Evolutionary conservation across 345 rosid species (phyloP).

Genomic region (Ceriops decandra): DNA sequence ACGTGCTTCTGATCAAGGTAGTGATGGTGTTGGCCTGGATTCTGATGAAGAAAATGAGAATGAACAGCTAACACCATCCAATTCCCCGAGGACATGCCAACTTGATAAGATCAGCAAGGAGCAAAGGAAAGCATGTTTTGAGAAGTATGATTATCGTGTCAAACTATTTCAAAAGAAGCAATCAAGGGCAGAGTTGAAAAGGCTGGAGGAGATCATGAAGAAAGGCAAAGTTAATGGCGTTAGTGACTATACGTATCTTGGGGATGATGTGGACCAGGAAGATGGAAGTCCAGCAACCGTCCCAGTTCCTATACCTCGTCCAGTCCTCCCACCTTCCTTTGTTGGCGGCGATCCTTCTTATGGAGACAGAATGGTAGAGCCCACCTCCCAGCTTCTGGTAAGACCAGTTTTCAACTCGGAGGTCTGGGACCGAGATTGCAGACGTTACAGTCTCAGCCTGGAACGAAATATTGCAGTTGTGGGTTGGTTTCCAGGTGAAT

Average conservation of each 20-base stretch:
- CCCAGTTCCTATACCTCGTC: constrained; percentile 34
- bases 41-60: constrained; percentile 37
- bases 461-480: constrained; percentile 30
- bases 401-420: constrained; percentile 40
- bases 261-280: constrained; percentile 21
- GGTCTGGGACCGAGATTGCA: constrained; percentile 44
- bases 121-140: constrained; percentile 40
- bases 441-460: constrained; percentile 38
- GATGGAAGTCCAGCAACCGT: constrained; percentile 25
- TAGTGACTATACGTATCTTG: not conserved
- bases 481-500: constrained; percentile 25
- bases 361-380: constrained; percentile 35
- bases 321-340: constrained; percentile 39
- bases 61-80: constrained; percentile 46
- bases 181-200: constrained; percentile 36
- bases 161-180: constrained; percentile 47
- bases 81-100: constrained; percentile 36
- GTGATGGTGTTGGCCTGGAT: constrained; percentile 29
- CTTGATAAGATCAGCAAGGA: constrained; percentile 37
- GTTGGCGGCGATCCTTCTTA: constrained; percentile 34
- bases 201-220: constrained; percentile 35
- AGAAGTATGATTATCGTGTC: constrained; percentile 44
- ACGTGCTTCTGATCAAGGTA: constrained; percentile 27
- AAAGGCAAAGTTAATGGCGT: constrained; percentile 15
- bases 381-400: constrained; percentile 25